Base-by-base conservation (phyloP, 257 asterid genomes). In the Mentha longifolia region DNA sequence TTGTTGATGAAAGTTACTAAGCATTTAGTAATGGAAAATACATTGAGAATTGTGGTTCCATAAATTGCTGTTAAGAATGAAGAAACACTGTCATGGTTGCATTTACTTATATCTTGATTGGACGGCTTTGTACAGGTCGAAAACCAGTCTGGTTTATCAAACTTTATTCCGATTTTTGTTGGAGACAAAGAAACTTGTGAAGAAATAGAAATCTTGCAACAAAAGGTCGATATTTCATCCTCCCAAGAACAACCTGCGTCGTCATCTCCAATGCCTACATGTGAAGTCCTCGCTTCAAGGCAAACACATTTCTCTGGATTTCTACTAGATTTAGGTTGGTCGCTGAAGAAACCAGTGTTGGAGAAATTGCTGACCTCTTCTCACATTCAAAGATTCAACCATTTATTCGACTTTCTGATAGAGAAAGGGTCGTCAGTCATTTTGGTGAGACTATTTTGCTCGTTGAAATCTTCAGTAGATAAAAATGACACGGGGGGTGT, bases 101-200 rank as follows among this genome's bases (percentile, higher is more conserved):
- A 10, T 16, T 43, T 28, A 46, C 54, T 71, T 13, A 47, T 69
- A 69, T 62, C 15, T 41, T 7, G 11, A 49, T n/a, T 79, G 46
- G 30, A n/a, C n/a, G 45, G 74, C 61, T 58, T 58, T 68, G 59
- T 80, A 82, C 85, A 94, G 98, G 96, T 94, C 42, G 99, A 95
- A 81, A 95, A 95, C 78, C 90, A 89, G 76, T 95, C 88, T 33
- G 99, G 99, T 14, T 62, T 95, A 76, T 92, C 99, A 57, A 95
- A 95, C 82, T 95, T 95, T 82, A 81, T 95, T 69, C 99, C 99
- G 7, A 80, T 95, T 63, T 91, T 95, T 28, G 69, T 95, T 7
- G 93, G 87, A n/a, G 90, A 92, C 73, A 78, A 80, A 81, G 95
- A 88, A 78, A 85, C 85, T 31, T 92, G 98, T 72, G 83, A 81